A percentile compares a stretch with the other conserved stretches of the same genome.
Conservation (phyloP, 2,329 filamentous ascomycete species). For the Colletotrichum godetiae region DNA sequence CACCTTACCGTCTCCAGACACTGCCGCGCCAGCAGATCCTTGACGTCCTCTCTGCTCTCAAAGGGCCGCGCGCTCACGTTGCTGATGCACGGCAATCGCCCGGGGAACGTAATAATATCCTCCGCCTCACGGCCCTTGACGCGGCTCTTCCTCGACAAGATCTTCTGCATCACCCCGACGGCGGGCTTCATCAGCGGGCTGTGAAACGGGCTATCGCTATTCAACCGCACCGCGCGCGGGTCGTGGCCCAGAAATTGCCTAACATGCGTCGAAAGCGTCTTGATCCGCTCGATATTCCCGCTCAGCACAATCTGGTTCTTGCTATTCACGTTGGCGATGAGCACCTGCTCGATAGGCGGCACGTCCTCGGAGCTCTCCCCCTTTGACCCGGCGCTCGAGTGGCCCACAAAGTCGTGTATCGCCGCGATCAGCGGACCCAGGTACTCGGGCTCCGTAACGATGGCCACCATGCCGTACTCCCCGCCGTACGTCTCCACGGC, state of each 20-base stretch:
- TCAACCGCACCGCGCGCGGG: constrained; percentile 85
- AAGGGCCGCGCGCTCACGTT: constrained; percentile 90
- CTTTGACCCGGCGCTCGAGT: constrained; percentile 73
- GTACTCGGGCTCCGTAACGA: constrained; percentile 87
- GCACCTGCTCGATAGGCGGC: constrained; percentile 85
- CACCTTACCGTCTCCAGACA: constrained; percentile 93
- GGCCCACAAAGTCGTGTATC: constrained; percentile 83
- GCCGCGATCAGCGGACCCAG: constrained; percentile 76
- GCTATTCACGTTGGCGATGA: constrained; percentile 93
- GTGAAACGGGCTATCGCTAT: constrained; percentile 91
- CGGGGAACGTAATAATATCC: constrained; percentile 81
- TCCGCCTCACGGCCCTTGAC: constrained; percentile 64
- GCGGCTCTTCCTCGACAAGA: constrained; percentile 71
- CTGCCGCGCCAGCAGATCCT: constrained; percentile 81
- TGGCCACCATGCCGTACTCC: constrained; percentile 93
- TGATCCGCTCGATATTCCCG: constrained; percentile 86
- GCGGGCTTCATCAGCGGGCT: constrained; percentile 92
- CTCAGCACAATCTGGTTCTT: constrained; percentile 97
- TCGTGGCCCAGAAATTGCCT: constrained; percentile 93
- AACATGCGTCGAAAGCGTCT: constrained; percentile 83
- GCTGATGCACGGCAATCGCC: constrained; percentile 80
- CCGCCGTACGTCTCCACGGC: constrained; percentile 77
- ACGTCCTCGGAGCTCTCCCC: constrained; percentile 75
- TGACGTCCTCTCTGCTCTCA: constrained; percentile 76
- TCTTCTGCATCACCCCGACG: constrained; percentile 75